Evolutionary conservation across 345 rosid species (phyloP).

Genomic region (Euphorbia peplus): DNA sequence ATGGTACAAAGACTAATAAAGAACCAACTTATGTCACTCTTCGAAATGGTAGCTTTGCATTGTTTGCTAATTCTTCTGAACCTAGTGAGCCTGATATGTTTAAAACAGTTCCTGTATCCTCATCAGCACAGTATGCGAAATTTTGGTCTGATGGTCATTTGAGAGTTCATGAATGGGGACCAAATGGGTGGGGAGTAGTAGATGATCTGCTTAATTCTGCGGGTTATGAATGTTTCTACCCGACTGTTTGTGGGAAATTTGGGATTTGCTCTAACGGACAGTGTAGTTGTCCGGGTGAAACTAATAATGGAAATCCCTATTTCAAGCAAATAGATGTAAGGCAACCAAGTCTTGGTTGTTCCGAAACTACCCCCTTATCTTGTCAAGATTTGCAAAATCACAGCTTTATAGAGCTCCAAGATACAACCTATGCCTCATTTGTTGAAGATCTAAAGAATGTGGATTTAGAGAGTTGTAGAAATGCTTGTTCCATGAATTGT

Average conservation of each 20-base stretch:
- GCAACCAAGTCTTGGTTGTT: constrained; percentile 31
- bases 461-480: constrained; percentile 13
- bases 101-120: not conserved
- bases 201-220: constrained; percentile 19
- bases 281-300: constrained; percentile 24
- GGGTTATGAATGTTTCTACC: constrained; percentile 22
- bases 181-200: constrained; percentile 1
- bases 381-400: constrained; percentile 12
- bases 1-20: not conserved
- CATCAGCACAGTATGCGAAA: constrained; percentile 15
- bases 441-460: not conserved
- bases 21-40: constrained; percentile 14
- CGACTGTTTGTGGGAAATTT: constrained; percentile 34
- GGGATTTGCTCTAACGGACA: constrained; percentile 29
- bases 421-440: constrained; percentile 11
- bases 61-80: constrained; percentile 3
- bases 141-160: constrained; percentile 32
- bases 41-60: constrained; percentile 10
- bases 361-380: constrained; percentile 9
- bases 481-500: constrained; percentile 29
- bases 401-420: constrained; percentile 13
- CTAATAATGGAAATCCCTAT: constrained; percentile 6
- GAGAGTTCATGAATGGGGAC: constrained; percentile 19
- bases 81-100: not conserved
- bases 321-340: constrained; percentile 13